Evolutionary conservation across 768 basidiomycete genomes (phyloP).

Genomic region (Steccherinum ochraceum): DNA sequence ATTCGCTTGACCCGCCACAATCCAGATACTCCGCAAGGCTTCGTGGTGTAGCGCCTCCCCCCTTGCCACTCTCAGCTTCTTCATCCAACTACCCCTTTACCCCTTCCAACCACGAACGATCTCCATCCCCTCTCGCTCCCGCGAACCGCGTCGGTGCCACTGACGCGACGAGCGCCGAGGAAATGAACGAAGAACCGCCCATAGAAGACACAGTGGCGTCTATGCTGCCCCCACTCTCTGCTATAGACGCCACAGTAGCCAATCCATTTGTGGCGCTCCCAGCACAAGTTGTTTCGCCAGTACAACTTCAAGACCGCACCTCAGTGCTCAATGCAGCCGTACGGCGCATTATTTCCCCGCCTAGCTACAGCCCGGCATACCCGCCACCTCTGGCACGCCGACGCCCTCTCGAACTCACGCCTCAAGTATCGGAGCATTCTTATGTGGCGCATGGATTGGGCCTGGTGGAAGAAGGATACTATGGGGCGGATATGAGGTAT

Average conservation of each 20-base stretch:
- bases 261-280: background rate
- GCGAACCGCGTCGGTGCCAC: background rate
- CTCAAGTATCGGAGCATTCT: background rate
- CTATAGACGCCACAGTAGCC: background rate
- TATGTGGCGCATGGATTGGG: background rate
- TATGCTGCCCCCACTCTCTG: background rate
- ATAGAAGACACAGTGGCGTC: background rate
- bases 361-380: background rate
- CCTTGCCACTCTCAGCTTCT: background rate
- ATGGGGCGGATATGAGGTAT: background rate
- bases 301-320: background rate
- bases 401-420: background rate
- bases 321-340: background rate
- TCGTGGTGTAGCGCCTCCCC: background rate
- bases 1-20: background rate
- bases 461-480: background rate
- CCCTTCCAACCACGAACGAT: too few relatives aligned
- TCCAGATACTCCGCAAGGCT: background rate
- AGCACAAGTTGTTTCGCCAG: background rate
- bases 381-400: too few relatives aligned
- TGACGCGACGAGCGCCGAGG: background rate
- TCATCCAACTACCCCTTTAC: too few relatives aligned
- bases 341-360: too few relatives aligned
- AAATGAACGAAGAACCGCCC: background rate
- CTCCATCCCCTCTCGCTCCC: background rate